Conservation (phyloP, 805 yeast species). For the Candida mattraensis region DNA sequence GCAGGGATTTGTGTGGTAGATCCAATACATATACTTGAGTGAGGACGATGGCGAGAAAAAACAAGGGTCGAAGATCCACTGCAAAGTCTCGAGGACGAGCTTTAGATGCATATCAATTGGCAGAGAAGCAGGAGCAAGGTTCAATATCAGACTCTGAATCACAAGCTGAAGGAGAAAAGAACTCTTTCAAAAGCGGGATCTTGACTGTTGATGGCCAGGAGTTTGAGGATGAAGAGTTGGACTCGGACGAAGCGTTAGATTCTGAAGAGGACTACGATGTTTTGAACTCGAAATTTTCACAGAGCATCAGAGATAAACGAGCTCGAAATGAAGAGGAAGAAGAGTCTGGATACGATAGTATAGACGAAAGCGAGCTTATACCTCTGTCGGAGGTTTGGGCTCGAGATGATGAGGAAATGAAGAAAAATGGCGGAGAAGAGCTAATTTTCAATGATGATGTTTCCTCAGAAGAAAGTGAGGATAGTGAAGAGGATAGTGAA, state of each 20-base stretch:
- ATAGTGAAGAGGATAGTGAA: constrained; percentile 20
- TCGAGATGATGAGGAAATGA: constrained; percentile 57
- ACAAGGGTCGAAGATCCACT: constrained; percentile 10
- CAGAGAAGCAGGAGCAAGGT: constrained; percentile 22
- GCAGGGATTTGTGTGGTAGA: too few relatives aligned
- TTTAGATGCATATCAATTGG: constrained; percentile 31
- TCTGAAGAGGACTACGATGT: constrained; percentile 71
- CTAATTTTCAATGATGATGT: constrained; percentile 28
- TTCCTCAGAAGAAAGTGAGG: constrained; percentile 31
- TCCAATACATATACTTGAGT: too few relatives aligned
- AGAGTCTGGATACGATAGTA: constrained; percentile 66
- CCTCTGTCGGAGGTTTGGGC: constrained; percentile 91
- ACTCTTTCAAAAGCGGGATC: constrained; percentile 8
- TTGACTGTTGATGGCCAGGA: constrained; percentile 27
- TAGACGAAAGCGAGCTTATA: constrained; percentile 73
- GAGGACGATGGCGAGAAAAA: constrained; percentile 12
- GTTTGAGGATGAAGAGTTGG: constrained; percentile 39
- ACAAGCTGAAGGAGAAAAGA: constrained; percentile 12
- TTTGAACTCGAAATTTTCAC: constrained; percentile 65
- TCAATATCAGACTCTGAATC: constrained; percentile 14
- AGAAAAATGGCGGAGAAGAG: constrained; percentile 24
- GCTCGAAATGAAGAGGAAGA: constrained; percentile 45
- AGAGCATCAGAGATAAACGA: constrained; percentile 61
- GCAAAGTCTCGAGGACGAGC: constrained; percentile 22
- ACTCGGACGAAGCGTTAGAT: constrained; percentile 85